Evolutionary conservation across 2,329 filamentous ascomycete species (phyloP).

Genomic region (Aspergillus pseudoglaucus): DNA sequence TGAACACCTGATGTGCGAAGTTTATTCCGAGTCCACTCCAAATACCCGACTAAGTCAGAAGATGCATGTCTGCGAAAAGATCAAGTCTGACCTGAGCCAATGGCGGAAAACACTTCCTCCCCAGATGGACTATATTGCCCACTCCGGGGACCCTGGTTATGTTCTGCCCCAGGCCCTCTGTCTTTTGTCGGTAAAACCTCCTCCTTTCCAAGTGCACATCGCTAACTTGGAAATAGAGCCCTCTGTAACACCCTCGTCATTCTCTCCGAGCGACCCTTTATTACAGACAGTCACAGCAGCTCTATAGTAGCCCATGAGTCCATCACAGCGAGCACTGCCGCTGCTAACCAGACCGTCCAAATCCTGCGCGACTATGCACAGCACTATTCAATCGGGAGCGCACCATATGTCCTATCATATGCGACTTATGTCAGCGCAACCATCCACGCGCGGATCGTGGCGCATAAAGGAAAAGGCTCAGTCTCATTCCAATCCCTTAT

Average conservation of each 20-base stretch:
- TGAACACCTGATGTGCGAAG: slow-evolving; percentile 25
- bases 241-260: slow-evolving; percentile 39
- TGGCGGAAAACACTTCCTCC: slow-evolving; percentile 20
- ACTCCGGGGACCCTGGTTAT: slow-evolving; percentile 14
- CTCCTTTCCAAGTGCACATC: not conserved
- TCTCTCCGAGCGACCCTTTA: slow-evolving; percentile 38
- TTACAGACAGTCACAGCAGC: slow-evolving; percentile 17
- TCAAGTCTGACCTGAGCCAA: slow-evolving; percentile 14
- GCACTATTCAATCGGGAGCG: slow-evolving; percentile 36
- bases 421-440: slow-evolving; percentile 51
- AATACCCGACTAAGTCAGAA: slow-evolving; percentile 9
- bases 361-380: slow-evolving; percentile 31
- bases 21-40: slow-evolving; percentile 21
- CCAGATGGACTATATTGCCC: slow-evolving; percentile 16
- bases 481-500: slow-evolving; percentile 21
- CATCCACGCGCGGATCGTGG: slow-evolving; percentile 47
- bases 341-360: slow-evolving; percentile 32
- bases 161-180: slow-evolving; percentile 16
- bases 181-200: slow-evolving; percentile 10
- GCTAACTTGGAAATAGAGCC: slow-evolving; percentile 9
- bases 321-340: slow-evolving; percentile 25
- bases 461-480: slow-evolving; percentile 16
- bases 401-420: slow-evolving; percentile 46
- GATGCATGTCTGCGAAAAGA: slow-evolving; percentile 11
- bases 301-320: slow-evolving; percentile 18